phyloP scores from a whole-genome alignment of 2,329 filamentous ascomycete genomes.

The Nemania sp. region DNA sequence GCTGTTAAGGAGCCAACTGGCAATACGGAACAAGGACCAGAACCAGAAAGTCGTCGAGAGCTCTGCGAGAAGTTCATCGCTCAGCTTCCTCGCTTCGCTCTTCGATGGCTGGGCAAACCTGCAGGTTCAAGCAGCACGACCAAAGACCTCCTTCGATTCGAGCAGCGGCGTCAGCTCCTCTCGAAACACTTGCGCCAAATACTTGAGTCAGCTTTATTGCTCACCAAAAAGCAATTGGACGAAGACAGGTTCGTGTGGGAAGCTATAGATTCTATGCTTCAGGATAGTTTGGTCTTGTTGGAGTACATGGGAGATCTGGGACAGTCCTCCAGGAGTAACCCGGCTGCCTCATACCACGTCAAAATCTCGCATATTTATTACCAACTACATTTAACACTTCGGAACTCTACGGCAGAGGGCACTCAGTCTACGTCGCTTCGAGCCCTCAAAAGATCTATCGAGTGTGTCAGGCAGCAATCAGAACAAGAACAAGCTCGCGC shows the following conservation, averaged over 20 bases:
- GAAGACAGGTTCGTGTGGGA: constrained; percentile 57
- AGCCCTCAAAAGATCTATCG: constrained; percentile 66
- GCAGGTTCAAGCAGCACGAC: constrained; percentile 55
- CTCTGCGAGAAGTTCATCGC: constrained; percentile 62
- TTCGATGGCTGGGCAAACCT: constrained; percentile 65
- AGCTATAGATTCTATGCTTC: constrained; percentile 58
- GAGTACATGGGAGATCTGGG: constrained; percentile 54
- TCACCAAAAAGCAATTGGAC: constrained; percentile 58
- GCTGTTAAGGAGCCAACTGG: constrained; percentile 40
- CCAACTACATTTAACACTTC: constrained; percentile 59
- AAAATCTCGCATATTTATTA: constrained; percentile 76
- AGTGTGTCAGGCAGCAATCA: constrained; percentile 61
- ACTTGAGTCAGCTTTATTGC: constrained; percentile 64
- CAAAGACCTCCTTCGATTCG: constrained; percentile 64
- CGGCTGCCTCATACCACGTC: constrained; percentile 56
- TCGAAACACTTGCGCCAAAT: constrained; percentile 58
- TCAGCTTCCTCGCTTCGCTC: constrained; percentile 62
- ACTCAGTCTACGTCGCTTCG: constrained; percentile 54
- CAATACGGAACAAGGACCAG: constrained; percentile 14
- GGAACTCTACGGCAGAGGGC: constrained; percentile 48
- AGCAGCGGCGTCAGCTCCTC: constrained; percentile 61
- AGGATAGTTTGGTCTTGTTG: constrained; percentile 59
- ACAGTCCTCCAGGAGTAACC: constrained; percentile 35
- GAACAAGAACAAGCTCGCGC: constrained; percentile 62
- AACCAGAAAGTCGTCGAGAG: constrained; percentile 27